phyloP scores from a whole-genome alignment of 2,329 filamentous ascomycete genomes.

The Colletotrichum tanaceti region DNA sequence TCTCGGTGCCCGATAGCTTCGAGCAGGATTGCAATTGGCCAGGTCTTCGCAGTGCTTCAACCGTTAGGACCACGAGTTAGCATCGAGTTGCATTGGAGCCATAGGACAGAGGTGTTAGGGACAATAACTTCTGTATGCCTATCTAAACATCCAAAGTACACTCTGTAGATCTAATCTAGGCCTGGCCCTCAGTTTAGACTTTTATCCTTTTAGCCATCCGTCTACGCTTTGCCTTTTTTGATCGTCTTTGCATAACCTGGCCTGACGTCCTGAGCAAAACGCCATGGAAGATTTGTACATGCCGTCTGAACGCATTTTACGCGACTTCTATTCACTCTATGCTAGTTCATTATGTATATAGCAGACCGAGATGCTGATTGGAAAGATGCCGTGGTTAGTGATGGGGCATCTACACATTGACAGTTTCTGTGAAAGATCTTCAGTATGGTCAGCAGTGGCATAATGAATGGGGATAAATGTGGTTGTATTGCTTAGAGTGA shows the following conservation, averaged over 20 bases:
- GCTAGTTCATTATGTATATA: no score
- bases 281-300: conserved; percentile 1
- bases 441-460: no score
- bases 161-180: background rate
- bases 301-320: conserved; percentile 5
- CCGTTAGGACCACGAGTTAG: background rate
- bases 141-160: background rate
- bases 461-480: no score
- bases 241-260: conserved; percentile 5
- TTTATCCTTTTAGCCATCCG: background rate
- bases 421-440: no score
- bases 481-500: no score
- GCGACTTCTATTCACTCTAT: no score
- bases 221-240: background rate
- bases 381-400: no score
- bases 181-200: no score
- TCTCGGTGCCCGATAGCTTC: background rate
- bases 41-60: background rate
- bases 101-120: background rate
- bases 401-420: no score
- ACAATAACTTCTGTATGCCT: background rate
- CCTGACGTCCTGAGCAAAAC: conserved; percentile 8
- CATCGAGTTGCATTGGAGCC: background rate
- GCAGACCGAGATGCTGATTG: no score
- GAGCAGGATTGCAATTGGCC: background rate